phyloP scores from a whole-genome alignment of 768 basidiomycete species.

The Royoungia palumana region DNA sequence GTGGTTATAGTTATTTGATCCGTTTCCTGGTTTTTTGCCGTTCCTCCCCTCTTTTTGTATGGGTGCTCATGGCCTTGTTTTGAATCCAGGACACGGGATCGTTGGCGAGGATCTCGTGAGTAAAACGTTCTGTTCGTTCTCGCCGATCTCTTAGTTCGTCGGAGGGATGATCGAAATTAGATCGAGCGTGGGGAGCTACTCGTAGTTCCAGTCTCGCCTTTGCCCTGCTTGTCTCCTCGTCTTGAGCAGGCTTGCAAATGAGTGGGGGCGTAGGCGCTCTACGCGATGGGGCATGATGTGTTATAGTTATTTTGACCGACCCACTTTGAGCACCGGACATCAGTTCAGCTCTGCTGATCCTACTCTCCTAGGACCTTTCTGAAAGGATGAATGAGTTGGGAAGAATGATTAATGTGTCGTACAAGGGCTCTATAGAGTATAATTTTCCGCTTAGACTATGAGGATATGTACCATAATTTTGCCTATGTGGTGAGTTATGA shows the following conservation, averaged over 20 bases:
- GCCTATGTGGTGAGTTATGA: neutral
- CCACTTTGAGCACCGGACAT: neutral
- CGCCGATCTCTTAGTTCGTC: slow-evolving; percentile 2
- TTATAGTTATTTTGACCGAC: slow-evolving; percentile 35
- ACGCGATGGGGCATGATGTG: slow-evolving; percentile 18
- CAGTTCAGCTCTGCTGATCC: slow-evolving; percentile 5
- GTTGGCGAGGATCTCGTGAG: slow-evolving; percentile 5
- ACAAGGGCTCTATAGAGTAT: too few relatives aligned
- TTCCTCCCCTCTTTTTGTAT: neutral
- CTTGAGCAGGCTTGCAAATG: slow-evolving; percentile 27
- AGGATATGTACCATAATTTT: slow-evolving; percentile 9
- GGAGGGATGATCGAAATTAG: slow-evolving; percentile 28
- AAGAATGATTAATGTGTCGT: neutral
- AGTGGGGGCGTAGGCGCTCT: slow-evolving; percentile 22
- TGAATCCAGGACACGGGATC: slow-evolving; percentile 1
- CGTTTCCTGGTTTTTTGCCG: neutral
- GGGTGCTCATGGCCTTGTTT: slow-evolving; percentile 5
- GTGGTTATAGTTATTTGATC: slow-evolving; percentile 39
- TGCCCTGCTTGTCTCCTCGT: slow-evolving; percentile 22
- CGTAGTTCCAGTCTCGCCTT: slow-evolving; percentile 23
- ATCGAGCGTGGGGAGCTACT: slow-evolving; percentile 23
- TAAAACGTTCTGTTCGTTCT: neutral
- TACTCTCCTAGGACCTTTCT: neutral
- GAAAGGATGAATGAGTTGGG: slow-evolving; percentile 6
- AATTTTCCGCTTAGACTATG: too few relatives aligned